Evolutionary conservation across 345 rosid genomes (phyloP).

Genomic region (Syzygium aromaticum): DNA sequence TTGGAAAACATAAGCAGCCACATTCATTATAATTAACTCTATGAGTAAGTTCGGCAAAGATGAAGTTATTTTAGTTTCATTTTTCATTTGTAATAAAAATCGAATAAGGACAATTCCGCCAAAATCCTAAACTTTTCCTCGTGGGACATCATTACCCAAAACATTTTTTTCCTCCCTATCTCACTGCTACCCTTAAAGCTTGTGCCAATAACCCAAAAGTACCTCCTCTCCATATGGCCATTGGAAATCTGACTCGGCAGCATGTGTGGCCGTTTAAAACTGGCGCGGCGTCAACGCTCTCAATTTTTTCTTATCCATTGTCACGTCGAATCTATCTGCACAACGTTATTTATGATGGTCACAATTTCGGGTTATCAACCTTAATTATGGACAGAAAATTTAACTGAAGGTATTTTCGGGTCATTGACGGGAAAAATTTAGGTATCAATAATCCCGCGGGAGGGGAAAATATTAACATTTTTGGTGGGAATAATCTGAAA

Average conservation of each 20-base stretch:
- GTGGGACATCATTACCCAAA: background rate
- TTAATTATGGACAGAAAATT: background rate
- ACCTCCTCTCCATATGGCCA: background rate
- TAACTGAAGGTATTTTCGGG: background rate
- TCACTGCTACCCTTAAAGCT: background rate
- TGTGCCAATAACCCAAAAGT: background rate
- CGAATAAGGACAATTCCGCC: too few species aligned
- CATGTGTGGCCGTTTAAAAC: too few species aligned
- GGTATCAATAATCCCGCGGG: background rate
- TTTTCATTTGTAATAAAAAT: background rate
- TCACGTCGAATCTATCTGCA: too few species aligned
- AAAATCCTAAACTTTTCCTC: background rate
- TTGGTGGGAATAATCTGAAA: background rate
- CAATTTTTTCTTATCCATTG: too few species aligned
- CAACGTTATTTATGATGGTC: too few species aligned
- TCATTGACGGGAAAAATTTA: background rate
- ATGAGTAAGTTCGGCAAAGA: background rate
- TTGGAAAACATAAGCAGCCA: background rate
- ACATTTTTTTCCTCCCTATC: background rate
- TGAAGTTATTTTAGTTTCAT: background rate
- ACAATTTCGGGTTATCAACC: too few species aligned
- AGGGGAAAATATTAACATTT: background rate
- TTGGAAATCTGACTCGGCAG: background rate
- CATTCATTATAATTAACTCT: background rate
- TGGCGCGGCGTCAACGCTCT: too few species aligned